Percentiles rank a stretch among this genome's conserved stretches.
Conservation (phyloP, 179 eudicot species). For the Silene vulgaris region DNA sequence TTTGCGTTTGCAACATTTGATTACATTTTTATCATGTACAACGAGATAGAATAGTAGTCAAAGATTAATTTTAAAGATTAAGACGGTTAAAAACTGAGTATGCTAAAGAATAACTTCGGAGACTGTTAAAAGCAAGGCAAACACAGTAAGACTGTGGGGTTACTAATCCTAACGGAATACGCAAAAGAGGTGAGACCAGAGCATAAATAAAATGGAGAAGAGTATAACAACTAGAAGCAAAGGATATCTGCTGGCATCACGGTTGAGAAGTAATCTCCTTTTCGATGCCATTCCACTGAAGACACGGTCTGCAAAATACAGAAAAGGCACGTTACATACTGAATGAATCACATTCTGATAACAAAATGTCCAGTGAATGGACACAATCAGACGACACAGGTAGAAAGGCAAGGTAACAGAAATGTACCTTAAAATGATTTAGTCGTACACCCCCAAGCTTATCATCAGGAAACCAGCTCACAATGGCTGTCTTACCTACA, state of each 20-base stretch:
- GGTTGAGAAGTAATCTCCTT: constrained; percentile 90
- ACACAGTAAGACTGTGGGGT: neutral
- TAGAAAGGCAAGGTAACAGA: neutral
- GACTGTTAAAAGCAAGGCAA: neutral
- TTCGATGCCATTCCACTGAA: constrained; percentile 94
- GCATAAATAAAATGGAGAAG: neutral
- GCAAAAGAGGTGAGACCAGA: neutral
- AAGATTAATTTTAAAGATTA: neutral
- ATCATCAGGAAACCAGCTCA: constrained; percentile 72
- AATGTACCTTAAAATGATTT: constrained; percentile 73
- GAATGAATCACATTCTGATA: neutral
- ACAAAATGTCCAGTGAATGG: neutral
- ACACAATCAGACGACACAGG: neutral
- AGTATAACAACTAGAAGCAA: constrained; percentile 22
- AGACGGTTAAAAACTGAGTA: too few relatives aligned
- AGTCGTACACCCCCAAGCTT: constrained; percentile 61
- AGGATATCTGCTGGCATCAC: constrained; percentile 98
- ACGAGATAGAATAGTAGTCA: neutral
- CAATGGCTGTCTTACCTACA: constrained; percentile 45
- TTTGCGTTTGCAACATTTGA: neutral
- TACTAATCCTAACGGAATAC: neutral
- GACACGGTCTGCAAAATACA: constrained; percentile 64
- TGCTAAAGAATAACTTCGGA: neutral
- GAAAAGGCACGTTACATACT: constrained; percentile 6
- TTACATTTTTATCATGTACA: neutral